Conservation (phyloP, 257 asterid species). For the Capsicum rhomboideum region DNA sequence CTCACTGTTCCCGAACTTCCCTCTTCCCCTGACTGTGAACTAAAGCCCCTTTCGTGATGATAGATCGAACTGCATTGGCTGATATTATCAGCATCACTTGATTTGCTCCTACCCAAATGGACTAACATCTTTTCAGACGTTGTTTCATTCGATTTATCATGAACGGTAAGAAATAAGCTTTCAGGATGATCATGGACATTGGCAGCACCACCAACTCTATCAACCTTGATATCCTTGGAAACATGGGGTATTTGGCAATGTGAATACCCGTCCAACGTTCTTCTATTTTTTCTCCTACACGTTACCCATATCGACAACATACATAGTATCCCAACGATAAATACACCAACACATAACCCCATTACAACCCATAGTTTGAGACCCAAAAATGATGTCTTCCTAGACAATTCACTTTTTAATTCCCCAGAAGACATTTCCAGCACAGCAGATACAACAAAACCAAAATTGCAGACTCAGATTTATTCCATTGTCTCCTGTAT, state of each 20-base stretch:
- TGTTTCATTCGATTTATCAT: conserved; percentile 55
- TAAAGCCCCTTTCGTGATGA: conserved; percentile 53
- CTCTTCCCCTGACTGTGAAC: conserved; percentile 96
- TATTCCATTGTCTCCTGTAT: conserved; percentile 48
- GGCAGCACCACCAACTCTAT: conserved; percentile 46
- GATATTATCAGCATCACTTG: conserved; percentile 70
- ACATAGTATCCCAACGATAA: conserved; percentile 63
- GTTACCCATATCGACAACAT: conserved; percentile 64
- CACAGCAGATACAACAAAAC: neutral
- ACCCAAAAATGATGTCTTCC: conserved; percentile 49
- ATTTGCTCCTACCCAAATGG: conserved; percentile 67
- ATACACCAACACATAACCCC: conserved; percentile 66
- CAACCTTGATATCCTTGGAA: conserved; percentile 80
- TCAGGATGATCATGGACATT: conserved; percentile 33
- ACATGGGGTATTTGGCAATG: conserved; percentile 58
- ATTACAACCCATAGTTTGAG: conserved; percentile 84
- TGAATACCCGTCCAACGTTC: conserved; percentile 40
- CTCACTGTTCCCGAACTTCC: conserved; percentile 63
- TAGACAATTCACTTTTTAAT: conserved; percentile 48
- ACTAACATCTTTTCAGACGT: conserved; percentile 58
- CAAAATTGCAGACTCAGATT: neutral
- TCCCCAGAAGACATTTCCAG: conserved; percentile 52
- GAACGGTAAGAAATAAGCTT: conserved; percentile 36
- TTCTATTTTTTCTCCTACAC: conserved; percentile 59
- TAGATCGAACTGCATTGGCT: conserved; percentile 77